A percentile compares a stretch with the other conserved stretches of the same genome.
These are phyloP conservation scores for Lachancea fermentati DNA, from an alignment of 805 yeast genomes.

Conservation along the genomic window DNA sequence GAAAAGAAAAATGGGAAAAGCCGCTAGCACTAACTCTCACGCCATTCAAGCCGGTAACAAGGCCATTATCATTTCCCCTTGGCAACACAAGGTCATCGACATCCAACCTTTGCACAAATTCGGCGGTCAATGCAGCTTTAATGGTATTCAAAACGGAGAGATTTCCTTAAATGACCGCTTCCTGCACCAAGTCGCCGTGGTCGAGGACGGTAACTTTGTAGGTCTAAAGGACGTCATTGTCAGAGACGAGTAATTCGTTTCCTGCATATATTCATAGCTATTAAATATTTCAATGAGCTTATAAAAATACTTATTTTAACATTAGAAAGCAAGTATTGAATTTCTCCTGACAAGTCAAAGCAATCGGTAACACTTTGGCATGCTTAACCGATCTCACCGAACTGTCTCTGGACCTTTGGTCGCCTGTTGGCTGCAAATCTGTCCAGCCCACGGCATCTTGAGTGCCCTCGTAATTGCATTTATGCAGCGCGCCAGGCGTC, in stretches of 20 bases:
- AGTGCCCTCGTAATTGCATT: background rate
- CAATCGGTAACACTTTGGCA: too few relatives aligned
- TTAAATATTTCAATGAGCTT: too few relatives aligned
- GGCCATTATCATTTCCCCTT: constrained; percentile 9
- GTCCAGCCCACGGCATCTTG: background rate
- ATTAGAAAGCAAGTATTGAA: too few relatives aligned
- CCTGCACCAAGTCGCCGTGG: constrained; percentile 9
- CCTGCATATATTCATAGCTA: too few relatives aligned
- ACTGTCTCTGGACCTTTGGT: too few relatives aligned
- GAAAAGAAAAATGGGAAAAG: constrained; percentile 7
- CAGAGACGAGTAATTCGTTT: constrained; percentile 1
- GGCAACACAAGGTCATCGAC: constrained; percentile 12
- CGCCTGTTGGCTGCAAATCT: too few relatives aligned
- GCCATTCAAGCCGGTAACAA: constrained; percentile 12
- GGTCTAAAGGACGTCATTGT: constrained; percentile 7
- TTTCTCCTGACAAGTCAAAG: too few relatives aligned
- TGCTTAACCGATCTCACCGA: background rate
- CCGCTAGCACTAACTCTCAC: constrained; percentile 10
- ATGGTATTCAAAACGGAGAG: constrained; percentile 9
- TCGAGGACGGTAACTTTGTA: constrained; percentile 8
- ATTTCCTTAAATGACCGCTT: constrained; percentile 10
- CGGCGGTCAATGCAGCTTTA: constrained; percentile 11
- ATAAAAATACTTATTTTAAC: too few relatives aligned
- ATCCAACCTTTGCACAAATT: constrained; percentile 7
- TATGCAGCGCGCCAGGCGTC: background rate